Percentiles rank a stretch among this genome's conserved stretches.
These are phyloP conservation scores for Globisporangium nagaii DNA, from an alignment of 352 stramenopile species.

Conservation along the genomic window DNA sequence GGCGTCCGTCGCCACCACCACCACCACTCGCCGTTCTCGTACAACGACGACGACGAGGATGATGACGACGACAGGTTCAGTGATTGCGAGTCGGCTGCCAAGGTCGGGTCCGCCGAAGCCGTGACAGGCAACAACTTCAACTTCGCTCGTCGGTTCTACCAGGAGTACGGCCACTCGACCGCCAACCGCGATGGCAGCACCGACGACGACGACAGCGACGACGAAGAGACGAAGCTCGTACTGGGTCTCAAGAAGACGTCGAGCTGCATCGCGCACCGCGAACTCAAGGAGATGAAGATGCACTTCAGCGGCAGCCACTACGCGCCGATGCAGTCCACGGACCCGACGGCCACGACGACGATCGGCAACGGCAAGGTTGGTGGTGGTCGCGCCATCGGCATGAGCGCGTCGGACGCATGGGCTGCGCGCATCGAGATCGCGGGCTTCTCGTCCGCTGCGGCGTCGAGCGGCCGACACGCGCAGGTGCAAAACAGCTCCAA, in stretches of 20 bases:
- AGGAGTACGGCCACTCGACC: conserved; percentile 22
- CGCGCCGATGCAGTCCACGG: conserved; percentile 23
- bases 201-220: conserved; percentile 31
- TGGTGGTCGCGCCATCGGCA: neutral
- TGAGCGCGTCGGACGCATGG: conserved; percentile 22
- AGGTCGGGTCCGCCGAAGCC: conserved; percentile 1
- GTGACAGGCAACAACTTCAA: conserved; percentile 26
- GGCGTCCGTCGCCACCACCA: neutral
- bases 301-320: conserved; percentile 38
- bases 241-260: conserved; percentile 47
- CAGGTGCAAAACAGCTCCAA: conserved; percentile 5
- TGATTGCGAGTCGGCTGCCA: neutral
- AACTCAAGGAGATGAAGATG: conserved; percentile 34
- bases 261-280: conserved; percentile 45
- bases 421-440: conserved; percentile 58
- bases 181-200: conserved; percentile 11
- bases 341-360: neutral
- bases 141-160: conserved; percentile 30
- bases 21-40: neutral
- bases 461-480: neutral
- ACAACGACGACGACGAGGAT: neutral
- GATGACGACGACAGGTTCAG: neutral
- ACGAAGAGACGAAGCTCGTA: conserved; percentile 29
- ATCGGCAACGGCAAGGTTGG: neutral
- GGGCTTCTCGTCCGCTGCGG: conserved; percentile 20